Percentiles rank a stretch among this genome's conserved stretches.
These are phyloP conservation scores for Narthecium ossifragum DNA, from an alignment of 106 monocot species.

Conservation along the genomic window DNA sequence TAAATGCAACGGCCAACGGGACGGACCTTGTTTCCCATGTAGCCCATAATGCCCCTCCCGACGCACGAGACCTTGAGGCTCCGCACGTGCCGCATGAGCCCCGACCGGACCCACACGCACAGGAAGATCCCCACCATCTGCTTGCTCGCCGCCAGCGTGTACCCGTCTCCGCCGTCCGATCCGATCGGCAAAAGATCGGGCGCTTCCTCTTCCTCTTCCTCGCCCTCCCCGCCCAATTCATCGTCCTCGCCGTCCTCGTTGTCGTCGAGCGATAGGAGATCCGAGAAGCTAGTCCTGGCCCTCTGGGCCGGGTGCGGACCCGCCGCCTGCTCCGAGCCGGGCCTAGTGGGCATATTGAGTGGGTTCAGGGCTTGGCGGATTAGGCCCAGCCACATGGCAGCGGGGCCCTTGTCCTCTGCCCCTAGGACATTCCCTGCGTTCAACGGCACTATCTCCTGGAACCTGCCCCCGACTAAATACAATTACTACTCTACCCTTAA, in stretches of 20 bases:
- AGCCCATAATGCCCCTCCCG: conserved; percentile 85
- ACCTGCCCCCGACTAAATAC: too few species aligned
- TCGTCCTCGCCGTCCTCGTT: conserved; percentile 28
- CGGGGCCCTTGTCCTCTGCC: conserved; percentile 51
- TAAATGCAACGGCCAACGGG: not conserved
- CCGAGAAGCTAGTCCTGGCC: conserved; percentile 63
- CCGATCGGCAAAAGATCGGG: not conserved
- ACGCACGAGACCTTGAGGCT: conserved; percentile 66
- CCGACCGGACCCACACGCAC: conserved; percentile 69
- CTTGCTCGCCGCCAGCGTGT: conserved; percentile 66
- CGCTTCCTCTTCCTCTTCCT: conserved; percentile 24
- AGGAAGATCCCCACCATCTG: conserved; percentile 92
- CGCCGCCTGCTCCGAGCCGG: not conserved
- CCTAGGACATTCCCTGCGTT: conserved; percentile 75
- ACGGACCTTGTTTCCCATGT: conserved; percentile 87
- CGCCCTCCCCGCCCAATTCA: not conserved
- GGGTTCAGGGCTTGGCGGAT: conserved; percentile 45
- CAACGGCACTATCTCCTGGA: conserved; percentile 77
- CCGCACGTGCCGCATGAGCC: conserved; percentile 37
- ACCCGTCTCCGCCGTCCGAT: conserved; percentile 6
- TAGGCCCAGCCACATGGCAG: conserved; percentile 51
- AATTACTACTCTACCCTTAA: not conserved
- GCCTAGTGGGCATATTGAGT: not conserved
- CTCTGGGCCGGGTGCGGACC: conserved; percentile 10
- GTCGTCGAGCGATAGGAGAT: conserved; percentile 36